Conservation (phyloP, 225 moss, liverwort and hornwort species). For the Pleurozium schreberi region DNA sequence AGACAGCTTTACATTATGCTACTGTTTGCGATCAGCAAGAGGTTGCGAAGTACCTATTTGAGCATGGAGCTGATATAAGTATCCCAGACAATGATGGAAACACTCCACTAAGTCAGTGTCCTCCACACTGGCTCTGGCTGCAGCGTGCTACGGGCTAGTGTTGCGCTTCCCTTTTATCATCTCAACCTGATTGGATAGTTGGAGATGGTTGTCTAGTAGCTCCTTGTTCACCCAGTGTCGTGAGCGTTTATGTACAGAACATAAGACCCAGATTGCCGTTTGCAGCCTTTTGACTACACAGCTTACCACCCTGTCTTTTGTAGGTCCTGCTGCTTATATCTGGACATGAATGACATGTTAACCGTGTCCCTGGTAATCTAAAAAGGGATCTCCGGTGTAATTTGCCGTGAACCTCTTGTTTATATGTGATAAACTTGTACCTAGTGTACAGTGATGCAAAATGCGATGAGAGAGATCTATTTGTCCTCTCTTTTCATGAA, state of each 20-base stretch:
- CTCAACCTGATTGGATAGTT: conserved; percentile 9
- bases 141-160: conserved; percentile 24
- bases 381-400: conserved; percentile 24
- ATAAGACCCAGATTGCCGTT: conserved; percentile 36
- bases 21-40: conserved; percentile 72
- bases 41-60: conserved; percentile 72
- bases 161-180: background rate
- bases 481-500: background rate
- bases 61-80: conserved; percentile 68
- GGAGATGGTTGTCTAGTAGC: conserved; percentile 9
- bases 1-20: conserved; percentile 96
- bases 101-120: conserved; percentile 67
- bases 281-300: conserved; percentile 16
- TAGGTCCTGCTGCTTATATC: conserved; percentile 28
- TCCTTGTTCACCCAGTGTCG: conserved; percentile 7
- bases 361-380: conserved; percentile 25
- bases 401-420: conserved; percentile 10
- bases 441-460: background rate
- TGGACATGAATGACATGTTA: conserved; percentile 34
- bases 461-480: background rate
- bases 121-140: conserved; percentile 90
- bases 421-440: conserved; percentile 12
- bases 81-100: conserved; percentile 72
- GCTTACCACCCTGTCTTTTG: conserved; percentile 19
- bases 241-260: conserved; percentile 40